A percentile compares a stretch with the other conserved stretches of the same genome.
Conservation (phyloP, 1,284 basidiomycete genomes). For the Apiotrichum veenhuisii region DNA sequence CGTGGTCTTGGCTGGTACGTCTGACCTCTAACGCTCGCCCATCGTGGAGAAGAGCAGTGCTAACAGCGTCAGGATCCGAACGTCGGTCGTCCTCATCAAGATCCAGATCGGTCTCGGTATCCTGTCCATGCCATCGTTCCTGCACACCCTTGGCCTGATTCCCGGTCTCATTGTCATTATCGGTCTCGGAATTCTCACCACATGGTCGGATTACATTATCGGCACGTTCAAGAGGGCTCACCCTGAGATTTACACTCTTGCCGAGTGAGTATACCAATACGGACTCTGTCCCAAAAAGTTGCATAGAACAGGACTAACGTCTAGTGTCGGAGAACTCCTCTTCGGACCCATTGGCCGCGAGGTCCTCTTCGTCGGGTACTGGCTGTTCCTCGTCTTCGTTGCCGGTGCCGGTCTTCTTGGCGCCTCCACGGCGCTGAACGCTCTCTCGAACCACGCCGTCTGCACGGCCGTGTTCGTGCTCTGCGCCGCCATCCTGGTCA, state of each 20-base stretch:
- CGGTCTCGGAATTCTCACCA: constrained; percentile 27
- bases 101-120: constrained; percentile 45
- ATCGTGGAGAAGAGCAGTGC: no score
- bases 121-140: constrained; percentile 31
- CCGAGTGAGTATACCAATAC: constrained; percentile 16
- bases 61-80: constrained; percentile 25
- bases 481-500: constrained; percentile 27
- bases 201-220: constrained; percentile 23
- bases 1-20: constrained; percentile 34
- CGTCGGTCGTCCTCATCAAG: constrained; percentile 36
- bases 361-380: constrained; percentile 27
- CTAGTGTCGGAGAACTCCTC: constrained; percentile 20
- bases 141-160: constrained; percentile 29
- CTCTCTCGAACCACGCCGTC: constrained; percentile 29
- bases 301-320: not conserved
- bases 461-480: constrained; percentile 39
- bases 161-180: constrained; percentile 35
- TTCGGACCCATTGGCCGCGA: constrained; percentile 25
- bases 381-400: constrained; percentile 18
- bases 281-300: no score
- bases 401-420: constrained; percentile 28
- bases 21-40: no score
- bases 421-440: constrained; percentile 33
- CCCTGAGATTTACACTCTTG: constrained; percentile 20
- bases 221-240: constrained; percentile 24